These are phyloP conservation scores for Nemania sp. DNA, from an alignment of 2,329 filamentous ascomycete species.

Conservation along the genomic window DNA sequence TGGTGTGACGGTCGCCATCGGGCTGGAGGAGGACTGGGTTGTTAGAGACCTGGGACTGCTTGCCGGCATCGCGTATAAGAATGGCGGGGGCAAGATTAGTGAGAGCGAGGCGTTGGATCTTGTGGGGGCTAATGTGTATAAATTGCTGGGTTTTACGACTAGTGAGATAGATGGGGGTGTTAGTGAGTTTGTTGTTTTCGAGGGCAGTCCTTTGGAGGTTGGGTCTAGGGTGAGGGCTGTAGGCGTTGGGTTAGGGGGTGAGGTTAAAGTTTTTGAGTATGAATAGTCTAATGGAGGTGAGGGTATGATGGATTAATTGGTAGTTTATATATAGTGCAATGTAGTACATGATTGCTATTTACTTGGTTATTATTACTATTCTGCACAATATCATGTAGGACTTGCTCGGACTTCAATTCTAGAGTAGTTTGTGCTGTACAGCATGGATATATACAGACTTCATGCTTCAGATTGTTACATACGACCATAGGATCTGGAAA, in stretches of 20 bases:
- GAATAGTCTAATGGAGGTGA: not conserved
- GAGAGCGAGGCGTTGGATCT: conserved; percentile 68
- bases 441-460: too few relatives aligned
- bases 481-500: too few relatives aligned
- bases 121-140: conserved; percentile 67
- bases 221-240: conserved; percentile 67
- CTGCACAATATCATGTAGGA: too few relatives aligned
- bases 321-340: not conserved
- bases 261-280: conserved; percentile 53
- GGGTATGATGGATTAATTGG: not conserved
- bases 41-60: conserved; percentile 69
- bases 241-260: conserved; percentile 56
- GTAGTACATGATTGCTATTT: not conserved
- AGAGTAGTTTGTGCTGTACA: too few relatives aligned
- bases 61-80: conserved; percentile 70
- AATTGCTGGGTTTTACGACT: conserved; percentile 64
- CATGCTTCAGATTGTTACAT: too few relatives aligned
- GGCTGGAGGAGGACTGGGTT: conserved; percentile 71
- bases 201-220: conserved; percentile 72
- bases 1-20: conserved; percentile 69
- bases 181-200: conserved; percentile 70
- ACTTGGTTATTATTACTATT: too few relatives aligned
- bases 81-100: conserved; percentile 65
- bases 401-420: too few relatives aligned
- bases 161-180: conserved; percentile 36